Base-by-base conservation (phyloP, 2,329 filamentous ascomycete genomes). In the Aspergillus fructus region DNA sequence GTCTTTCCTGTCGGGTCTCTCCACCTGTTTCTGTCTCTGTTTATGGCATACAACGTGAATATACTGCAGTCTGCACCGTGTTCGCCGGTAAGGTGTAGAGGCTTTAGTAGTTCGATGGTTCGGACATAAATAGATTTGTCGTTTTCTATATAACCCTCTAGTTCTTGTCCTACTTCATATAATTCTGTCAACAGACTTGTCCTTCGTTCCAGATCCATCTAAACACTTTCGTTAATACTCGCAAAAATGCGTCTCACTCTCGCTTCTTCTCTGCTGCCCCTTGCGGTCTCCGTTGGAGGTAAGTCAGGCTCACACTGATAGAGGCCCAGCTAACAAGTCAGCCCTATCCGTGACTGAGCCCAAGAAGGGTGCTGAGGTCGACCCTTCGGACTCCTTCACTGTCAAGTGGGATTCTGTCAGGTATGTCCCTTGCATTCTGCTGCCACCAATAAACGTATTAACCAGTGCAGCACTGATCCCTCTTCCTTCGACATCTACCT, bases 401-500 rank as follows among this genome's bases (percentile, higher is more conserved):
- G 68, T 78, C 55, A 71, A 71, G 55, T 78, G 76, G 76, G 65
- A 59, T 27, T 69, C 64, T 13, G 74, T 77, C 49, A 55, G 64
- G 71, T 24, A 30, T 30, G 8, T 30, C 9, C 9, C 8, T 30
- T 11, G 27, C 27, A 4, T 30, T 9, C 9, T 4, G 11, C 27
- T 30, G 0, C 9, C 27, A n/a, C 19, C 2, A 19, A 30, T 3
- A 30, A 12, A 9, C 21, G 21, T 4, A 3, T 9, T 30, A 30
- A 30, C 27, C 1, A 30, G 27, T 30, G 27, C 30, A 75, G 72
- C 55, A 74, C 76, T 39, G 77, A 79, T 53, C 70, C 74, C 4
- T 59, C 66, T 21, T 67, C 64, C 40, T 73, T 78, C 62, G 64
- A 76, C 56, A 71, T 79, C 58, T 68, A 75, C 59, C 67, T 79